Base-by-base conservation (phyloP, 1,284 basidiomycete genomes). In the Tilletia setariae region DNA sequence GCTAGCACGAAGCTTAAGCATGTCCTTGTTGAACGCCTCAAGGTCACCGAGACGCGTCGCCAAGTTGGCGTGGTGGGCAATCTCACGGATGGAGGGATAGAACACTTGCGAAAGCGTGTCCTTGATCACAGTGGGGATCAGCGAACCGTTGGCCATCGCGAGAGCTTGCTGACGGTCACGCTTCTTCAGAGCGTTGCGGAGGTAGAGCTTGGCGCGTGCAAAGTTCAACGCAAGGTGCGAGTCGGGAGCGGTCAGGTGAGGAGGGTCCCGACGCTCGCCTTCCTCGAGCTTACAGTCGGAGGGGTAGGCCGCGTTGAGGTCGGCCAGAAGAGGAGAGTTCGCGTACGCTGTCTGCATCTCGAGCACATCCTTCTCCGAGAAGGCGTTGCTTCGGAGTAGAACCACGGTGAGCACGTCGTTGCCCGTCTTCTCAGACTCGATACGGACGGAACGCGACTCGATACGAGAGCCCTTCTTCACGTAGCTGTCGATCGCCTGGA, bases 341-440 rank as follows among this genome's bases (percentile, higher is more conserved):
- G 32, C 47, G 32, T 32, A 64, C 6, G 23, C 25, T 16, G 32
- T 28, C 53, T 47, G 61, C 51, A 47, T 47, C 23, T 61, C 32
- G 23, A 63, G 2, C 25, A 64, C 19, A 11, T 32, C 23, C 25
- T 71, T 66, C 2, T 69, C 68, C 21, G 65, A 28, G 65, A 72
- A 66, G 11, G 79, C 68, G 64, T 73, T 73, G 8, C 56, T 44
- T 21, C 72, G 59, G 15, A 81, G 71, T 25, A 82, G 68, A 63
- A 82, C 80, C 15, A 75, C 77, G 28, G 80, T 78, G 13, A 82
- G 70, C 13, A 82, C 64, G 51, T 82, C 80, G 49, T 81, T 72
- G 66, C 79, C 79, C 0, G 73, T 74, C 44, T 71, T 68, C 62
- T 69, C 66, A 13, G 79, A 68, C 30, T 75, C 65, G 32, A 46